phyloP scores from a whole-genome alignment of 2,329 filamentous ascomycete species.

The Aspergillus candidus region DNA sequence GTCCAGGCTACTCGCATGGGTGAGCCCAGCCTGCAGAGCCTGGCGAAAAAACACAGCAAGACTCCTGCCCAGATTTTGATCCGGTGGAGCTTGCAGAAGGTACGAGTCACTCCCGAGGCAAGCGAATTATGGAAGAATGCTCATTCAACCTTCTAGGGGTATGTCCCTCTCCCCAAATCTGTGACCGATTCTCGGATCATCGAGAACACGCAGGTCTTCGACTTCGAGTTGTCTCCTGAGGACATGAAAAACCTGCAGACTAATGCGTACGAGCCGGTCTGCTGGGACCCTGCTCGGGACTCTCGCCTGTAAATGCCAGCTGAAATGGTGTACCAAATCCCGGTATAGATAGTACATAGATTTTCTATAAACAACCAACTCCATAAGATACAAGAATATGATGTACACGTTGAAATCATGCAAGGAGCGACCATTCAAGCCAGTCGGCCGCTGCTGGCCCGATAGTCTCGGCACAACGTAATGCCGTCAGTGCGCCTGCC shows the following conservation, averaged over 20 bases:
- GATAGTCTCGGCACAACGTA: slow-evolving; percentile 25
- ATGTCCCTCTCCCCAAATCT: slow-evolving; percentile 58
- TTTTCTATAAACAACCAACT: background rate
- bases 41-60: slow-evolving; percentile 54
- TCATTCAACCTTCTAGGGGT: slow-evolving; percentile 39
- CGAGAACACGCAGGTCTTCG: slow-evolving; percentile 55
- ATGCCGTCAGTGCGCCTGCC: slow-evolving; percentile 16
- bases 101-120: slow-evolving; percentile 15
- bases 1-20: slow-evolving; percentile 44
- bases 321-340: too few relatives aligned
- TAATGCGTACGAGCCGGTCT: slow-evolving; percentile 50
- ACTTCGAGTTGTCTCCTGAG: slow-evolving; percentile 53
- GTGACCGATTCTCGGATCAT: slow-evolving; percentile 55
- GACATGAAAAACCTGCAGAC: slow-evolving; percentile 55
- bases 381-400: too few relatives aligned
- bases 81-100: slow-evolving; percentile 57
- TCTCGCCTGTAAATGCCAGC: slow-evolving; percentile 15
- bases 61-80: slow-evolving; percentile 54
- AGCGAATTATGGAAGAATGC: too few relatives aligned
- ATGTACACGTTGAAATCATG: too few relatives aligned
- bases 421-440: too few relatives aligned
- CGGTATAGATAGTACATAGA: too few relatives aligned
- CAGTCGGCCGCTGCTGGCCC: background rate
- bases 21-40: slow-evolving; percentile 46
- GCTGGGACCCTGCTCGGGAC: slow-evolving; percentile 50